A percentile compares a stretch with the other conserved stretches of the same genome.
Evolutionary conservation across 2,329 filamentous ascomycete genomes (phyloP).

Genomic region (Trichoderma hamatum): DNA sequence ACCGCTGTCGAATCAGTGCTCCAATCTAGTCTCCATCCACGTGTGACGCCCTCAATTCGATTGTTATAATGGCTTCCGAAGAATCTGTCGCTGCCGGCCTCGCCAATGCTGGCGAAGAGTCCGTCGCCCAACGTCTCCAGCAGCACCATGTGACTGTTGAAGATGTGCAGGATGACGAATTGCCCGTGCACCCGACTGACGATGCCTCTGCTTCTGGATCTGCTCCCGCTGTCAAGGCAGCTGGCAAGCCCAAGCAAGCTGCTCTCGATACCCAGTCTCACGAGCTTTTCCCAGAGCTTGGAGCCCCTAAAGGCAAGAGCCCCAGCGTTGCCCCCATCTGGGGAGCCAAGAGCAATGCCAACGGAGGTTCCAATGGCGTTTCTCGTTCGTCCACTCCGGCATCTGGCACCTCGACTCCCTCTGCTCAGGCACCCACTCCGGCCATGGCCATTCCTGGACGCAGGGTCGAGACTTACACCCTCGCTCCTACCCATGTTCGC

Average conservation of each 20-base stretch:
- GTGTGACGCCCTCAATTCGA: background rate
- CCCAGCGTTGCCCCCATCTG: constrained; percentile 72
- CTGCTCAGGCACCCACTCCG: constrained; percentile 39
- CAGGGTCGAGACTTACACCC: constrained; percentile 73
- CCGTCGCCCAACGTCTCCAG: constrained; percentile 64
- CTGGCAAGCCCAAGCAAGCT: constrained; percentile 68
- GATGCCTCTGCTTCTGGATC: constrained; percentile 52
- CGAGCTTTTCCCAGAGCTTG: constrained; percentile 92
- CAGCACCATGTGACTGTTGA: constrained; percentile 73
- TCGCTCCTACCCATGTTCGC: constrained; percentile 76
- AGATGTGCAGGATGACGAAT: constrained; percentile 79
- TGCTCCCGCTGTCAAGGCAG: constrained; percentile 58
- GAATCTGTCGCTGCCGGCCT: constrained; percentile 38
- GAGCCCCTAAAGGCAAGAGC: constrained; percentile 68
- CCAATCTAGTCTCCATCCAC: constrained; percentile 3
- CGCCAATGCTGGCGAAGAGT: constrained; percentile 48
- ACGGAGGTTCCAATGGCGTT: constrained; percentile 60
- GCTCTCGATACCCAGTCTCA: constrained; percentile 80
- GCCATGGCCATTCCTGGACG: constrained; percentile 80
- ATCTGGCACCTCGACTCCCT: constrained; percentile 55
- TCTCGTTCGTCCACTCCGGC: constrained; percentile 66
- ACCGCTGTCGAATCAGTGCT: constrained; percentile 6
- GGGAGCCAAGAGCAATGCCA: constrained; percentile 67
- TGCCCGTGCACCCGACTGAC: constrained; percentile 57
- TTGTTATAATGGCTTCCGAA: constrained; percentile 47